Base-by-base conservation (phyloP, 768 basidiomycete genomes). In the Podaxis carcinomalis region DNA sequence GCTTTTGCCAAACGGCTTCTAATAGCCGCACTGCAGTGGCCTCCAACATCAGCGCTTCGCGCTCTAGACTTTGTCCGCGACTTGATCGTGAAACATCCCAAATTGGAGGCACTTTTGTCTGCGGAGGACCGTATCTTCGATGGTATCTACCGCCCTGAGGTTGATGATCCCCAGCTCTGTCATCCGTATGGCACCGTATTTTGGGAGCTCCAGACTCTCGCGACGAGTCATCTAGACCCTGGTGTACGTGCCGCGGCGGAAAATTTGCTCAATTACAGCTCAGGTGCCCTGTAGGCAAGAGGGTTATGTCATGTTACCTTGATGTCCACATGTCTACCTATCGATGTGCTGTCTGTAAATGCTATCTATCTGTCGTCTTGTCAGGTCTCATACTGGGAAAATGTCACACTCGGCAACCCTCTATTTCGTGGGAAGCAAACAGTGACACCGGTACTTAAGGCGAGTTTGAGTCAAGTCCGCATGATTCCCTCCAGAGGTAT, bases 1-100 rank as follows among this genome's bases (percentile, higher is more conserved):
- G 93, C 96, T 2, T 98, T 98, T 73, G 83, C 90, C 57, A 98
- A 98, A 75, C 90, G 96, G n/a, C 80, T 98, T 51, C 79, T 96
- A 28, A 81, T 83, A 51, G 87, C 88, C 36, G 84, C 89, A 4
- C 78, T 98, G 42, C 87, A 90, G 68, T 95, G 95, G 87, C 83
- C 95, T 0, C 80, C 92, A 3, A 67, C 73, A 1, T 77, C 83
- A 10, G 85, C 87, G 19, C 74, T 88, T 49, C 86, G 88, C 32
- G 79, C 88, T 19, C 72, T 98, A 40, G 85, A 86, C 36, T 91
- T 97, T 65, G 86, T 95, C 5, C 76, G 77, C 39, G 79, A 77
- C 46, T 77, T 98, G 65, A 74, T 97, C 57, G 84, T 81, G 51
- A 88, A 87, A 68, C 90, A 98, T 65, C 77, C 87, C 5, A 88